Evolutionary conservation across 306 rosid genomes (phyloP).

Genomic region (Inga leiocalycina): DNA sequence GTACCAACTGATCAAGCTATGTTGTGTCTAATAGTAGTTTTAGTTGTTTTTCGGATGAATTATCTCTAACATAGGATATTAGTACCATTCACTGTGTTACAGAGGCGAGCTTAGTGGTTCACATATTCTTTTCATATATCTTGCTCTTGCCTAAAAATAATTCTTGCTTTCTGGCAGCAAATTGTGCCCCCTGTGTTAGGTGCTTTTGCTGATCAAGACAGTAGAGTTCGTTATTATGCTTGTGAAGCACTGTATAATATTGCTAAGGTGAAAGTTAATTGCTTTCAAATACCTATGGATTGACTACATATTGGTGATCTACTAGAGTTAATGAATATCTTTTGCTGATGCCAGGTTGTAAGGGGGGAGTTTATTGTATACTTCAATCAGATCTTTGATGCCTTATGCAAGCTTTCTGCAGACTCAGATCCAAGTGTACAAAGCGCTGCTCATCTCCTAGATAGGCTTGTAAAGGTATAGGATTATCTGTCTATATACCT

Average conservation of each 20-base stretch:
- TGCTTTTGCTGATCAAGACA: conserved; percentile 92
- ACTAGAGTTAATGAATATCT: conserved; percentile 35
- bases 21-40: neutral
- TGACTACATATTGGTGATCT: conserved; percentile 23
- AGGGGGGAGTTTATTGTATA: conserved; percentile 96
- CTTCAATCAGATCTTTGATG: conserved; percentile 98
- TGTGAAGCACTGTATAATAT: conserved; percentile 97
- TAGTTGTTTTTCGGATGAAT: neutral
- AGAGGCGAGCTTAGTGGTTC: neutral
- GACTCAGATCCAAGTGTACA: conserved; percentile 94
- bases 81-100: neutral
- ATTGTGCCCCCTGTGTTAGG: conserved; percentile 90
- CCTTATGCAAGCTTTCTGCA: conserved; percentile 96
- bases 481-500: conserved; percentile 8
- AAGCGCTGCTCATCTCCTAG: conserved; percentile 98
- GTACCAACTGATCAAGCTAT: conserved; percentile 2
- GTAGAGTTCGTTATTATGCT: conserved; percentile 99
- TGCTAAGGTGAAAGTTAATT: conserved; percentile 76
- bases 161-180: conserved; percentile 62
- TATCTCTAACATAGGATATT: neutral
- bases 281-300: conserved; percentile 17
- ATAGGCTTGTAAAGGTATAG: conserved; percentile 93
- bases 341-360: conserved; percentile 74
- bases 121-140: conserved; percentile 20
- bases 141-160: conserved; percentile 26